These are phyloP conservation scores for Bonia amplexicaulis DNA, from an alignment of 176 grass and related monocot genomes.

Conservation along the genomic window DNA sequence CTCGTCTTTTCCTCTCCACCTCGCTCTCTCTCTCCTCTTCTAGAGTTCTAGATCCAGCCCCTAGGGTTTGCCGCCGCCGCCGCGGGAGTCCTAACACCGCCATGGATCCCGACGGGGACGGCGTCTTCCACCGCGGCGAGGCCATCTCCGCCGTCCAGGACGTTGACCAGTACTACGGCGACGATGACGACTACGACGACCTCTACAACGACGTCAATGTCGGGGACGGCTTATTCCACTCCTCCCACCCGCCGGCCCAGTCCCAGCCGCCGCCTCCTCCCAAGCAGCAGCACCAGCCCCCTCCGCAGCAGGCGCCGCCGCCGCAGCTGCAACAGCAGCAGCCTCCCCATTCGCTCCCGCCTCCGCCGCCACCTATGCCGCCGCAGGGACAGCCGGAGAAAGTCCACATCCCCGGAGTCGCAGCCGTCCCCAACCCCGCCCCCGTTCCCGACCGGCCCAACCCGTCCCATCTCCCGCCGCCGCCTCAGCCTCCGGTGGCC, in stretches of 20 bases:
- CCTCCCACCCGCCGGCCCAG: constrained; percentile 1
- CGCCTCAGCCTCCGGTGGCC: constrained; percentile 4
- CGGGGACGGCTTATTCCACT: constrained; percentile 61
- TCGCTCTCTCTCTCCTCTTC: background rate
- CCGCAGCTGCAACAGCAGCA: constrained; percentile 2
- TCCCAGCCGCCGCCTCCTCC: background rate
- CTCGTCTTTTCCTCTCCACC: background rate
- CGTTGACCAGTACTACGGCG: constrained; percentile 73
- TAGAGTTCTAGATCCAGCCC: constrained; percentile 6
- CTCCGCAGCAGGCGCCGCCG: background rate
- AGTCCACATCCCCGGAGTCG: constrained; percentile 39
- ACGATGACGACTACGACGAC: constrained; percentile 80
- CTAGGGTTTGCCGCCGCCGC: constrained; percentile 12
- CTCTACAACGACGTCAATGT: constrained; percentile 79
- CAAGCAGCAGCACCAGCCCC: constrained; percentile 9
- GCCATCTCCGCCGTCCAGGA: constrained; percentile 61
- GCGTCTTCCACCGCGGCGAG: constrained; percentile 55
- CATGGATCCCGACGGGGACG: constrained; percentile 35
- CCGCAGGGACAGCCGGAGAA: constrained; percentile 37
- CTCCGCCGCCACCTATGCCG: background rate
- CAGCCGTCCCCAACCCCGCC: background rate
- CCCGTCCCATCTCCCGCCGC: constrained; percentile 27
- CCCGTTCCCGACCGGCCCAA: constrained; percentile 32
- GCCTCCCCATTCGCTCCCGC: background rate
- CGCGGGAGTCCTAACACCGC: constrained; percentile 14